Percentiles rank a stretch among this genome's conserved stretches.
These are phyloP conservation scores for Phialophora macrospora DNA, from an alignment of 2,329 filamentous ascomycete species.

Conservation along the genomic window DNA sequence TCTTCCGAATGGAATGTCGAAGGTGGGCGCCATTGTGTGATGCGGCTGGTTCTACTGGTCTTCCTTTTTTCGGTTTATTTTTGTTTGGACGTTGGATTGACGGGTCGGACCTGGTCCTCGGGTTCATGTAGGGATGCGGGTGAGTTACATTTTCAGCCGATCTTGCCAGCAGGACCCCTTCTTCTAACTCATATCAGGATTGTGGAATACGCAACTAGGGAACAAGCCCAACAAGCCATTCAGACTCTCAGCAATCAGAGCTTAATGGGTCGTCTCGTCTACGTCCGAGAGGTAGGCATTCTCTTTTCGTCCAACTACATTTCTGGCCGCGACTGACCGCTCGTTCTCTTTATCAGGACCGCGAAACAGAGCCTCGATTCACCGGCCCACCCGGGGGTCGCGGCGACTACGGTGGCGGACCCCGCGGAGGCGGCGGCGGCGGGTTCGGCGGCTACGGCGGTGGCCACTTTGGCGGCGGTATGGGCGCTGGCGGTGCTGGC, in stretches of 20 bases:
- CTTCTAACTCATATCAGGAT: conserved; percentile 64
- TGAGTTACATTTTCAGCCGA: conserved; percentile 60
- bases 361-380: conserved; percentile 96
- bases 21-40: conserved; percentile 96
- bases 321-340: conserved; percentile 5
- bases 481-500: conserved; percentile 54
- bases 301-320: not conserved
- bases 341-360: conserved; percentile 67
- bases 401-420: conserved; percentile 65
- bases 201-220: conserved; percentile 99
- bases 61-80: conserved; percentile 56
- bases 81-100: conserved; percentile 98
- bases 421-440: conserved; percentile 23
- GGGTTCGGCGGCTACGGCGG: conserved; percentile 4
- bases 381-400: conserved; percentile 75
- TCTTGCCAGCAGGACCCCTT: not conserved
- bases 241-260: conserved; percentile 98
- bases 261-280: conserved; percentile 96
- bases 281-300: conserved; percentile 84
- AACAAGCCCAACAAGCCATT: conserved; percentile 97
- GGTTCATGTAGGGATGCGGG: conserved; percentile 99
- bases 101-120: conserved; percentile 90
- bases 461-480: conserved; percentile 50
- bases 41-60: conserved; percentile 79
- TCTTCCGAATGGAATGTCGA: conserved; percentile 99